These are phyloP conservation scores for Thuja plicata DNA, from an alignment of 83 land plant genomes.

Conservation along the genomic window DNA sequence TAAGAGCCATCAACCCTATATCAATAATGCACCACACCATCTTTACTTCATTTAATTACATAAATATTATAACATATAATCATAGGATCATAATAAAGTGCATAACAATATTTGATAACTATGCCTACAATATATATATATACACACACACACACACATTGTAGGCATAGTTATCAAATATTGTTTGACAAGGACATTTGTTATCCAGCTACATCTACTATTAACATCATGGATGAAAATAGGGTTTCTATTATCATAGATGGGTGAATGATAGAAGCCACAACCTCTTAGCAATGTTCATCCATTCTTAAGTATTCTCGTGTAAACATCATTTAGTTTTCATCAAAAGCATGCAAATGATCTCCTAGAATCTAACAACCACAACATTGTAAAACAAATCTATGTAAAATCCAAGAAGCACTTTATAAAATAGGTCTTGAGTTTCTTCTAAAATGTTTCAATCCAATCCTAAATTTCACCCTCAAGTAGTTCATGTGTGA, in stretches of 20 bases:
- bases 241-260: neutral
- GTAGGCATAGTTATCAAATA: too few species aligned
- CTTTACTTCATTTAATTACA: too few species aligned
- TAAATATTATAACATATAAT: too few species aligned
- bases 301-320: neutral
- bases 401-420: neutral
- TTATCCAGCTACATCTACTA: neutral
- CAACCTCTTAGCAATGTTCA: neutral
- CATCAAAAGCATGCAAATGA: neutral
- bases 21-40: too few species aligned
- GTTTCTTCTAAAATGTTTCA: neutral
- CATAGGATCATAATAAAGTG: too few species aligned
- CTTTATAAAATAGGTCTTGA: neutral
- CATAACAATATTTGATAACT: too few species aligned
- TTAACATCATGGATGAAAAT: neutral
- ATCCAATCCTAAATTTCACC: neutral
- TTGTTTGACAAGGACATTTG: neutral
- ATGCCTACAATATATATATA: too few species aligned
- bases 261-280: neutral
- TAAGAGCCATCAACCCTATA: too few species aligned
- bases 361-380: neutral
- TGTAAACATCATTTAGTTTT: neutral
- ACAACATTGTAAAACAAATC: too few species aligned
- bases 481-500: neutral
- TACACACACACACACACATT: too few species aligned